Evolutionary conservation across 352 stramenopile genomes (phyloP), one percentile per base, ranked within the genome.

Genomic region (Phytophthora pini): DNA sequence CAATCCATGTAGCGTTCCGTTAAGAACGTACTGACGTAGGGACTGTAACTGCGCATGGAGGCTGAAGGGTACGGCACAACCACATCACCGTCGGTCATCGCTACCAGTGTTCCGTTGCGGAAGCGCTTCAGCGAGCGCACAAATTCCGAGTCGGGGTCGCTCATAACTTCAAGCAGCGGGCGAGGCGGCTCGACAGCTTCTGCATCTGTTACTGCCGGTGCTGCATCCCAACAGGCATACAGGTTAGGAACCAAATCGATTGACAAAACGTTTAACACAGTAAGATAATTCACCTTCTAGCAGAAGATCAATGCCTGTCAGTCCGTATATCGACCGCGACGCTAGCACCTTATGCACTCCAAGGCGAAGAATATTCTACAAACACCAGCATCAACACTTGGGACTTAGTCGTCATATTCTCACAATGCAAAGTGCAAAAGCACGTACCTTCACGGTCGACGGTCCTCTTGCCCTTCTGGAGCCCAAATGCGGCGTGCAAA

Each of bases 401-500:
- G 43, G 15, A 48, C 5, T 68, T 50, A 57, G 26, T 63, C 29
- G 36, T 56, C 5, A 44, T n/a, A 60, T 49, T 58, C 11, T 20
- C 53, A 56, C 29, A 27, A 36, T 32, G 41, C 38, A 34, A 40
- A 7, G n/a, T 12, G 32, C 20, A 24, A 26, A 20, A 22, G 9
- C 13, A 56, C 55, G n/a, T 53, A 93, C 84, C 79, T 92, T 91
- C 49, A 93, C 57, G 7, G 73, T 84, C 2, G 85, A 89, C 20
- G 73, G 60, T 27, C 81, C 82, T 45, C 79, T 83, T 12, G 84
- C 80, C n/a, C 82, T 72, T 15, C 84, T 81, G 11, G 81, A 92
- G 47, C 87, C 87, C 20, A 94, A 71, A 52, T 94, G 87, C 12
- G 87, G 87, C 45, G 87, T 93, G 61, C 82, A 94, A 29, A 94